phyloP scores from a whole-genome alignment of 2,329 filamentous ascomycete species.

The Chrysosporium keratinophilum region DNA sequence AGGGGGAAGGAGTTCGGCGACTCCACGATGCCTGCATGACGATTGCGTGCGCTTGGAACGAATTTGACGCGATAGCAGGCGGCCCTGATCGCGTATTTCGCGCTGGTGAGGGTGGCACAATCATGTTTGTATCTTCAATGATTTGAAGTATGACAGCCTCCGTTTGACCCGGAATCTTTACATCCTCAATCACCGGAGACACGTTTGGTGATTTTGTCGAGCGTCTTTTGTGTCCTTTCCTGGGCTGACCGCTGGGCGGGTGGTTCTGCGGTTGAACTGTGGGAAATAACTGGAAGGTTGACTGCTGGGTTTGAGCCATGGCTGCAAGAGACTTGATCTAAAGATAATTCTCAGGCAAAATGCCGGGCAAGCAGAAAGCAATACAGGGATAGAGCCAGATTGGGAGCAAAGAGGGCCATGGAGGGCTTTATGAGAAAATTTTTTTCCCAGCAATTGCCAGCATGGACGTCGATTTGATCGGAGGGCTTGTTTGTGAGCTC shows the following conservation, averaged over 20 bases:
- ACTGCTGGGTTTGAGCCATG: conserved; percentile 6
- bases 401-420: neutral
- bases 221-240: conserved; percentile 22
- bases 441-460: neutral
- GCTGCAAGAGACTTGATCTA: neutral
- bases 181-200: conserved; percentile 25
- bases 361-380: neutral
- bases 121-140: conserved; percentile 28
- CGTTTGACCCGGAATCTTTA: conserved; percentile 23
- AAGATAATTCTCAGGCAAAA: neutral
- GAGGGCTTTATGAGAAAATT: neutral
- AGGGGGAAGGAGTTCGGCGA: neutral
- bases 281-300: conserved; percentile 33
- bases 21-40: neutral
- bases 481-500: neutral
- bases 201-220: conserved; percentile 18
- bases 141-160: conserved; percentile 32
- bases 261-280: conserved; percentile 25
- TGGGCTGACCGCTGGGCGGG: conserved; percentile 23
- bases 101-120: conserved; percentile 22
- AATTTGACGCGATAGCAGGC: neutral
- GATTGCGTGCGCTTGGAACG: neutral
- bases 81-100: conserved; percentile 9
- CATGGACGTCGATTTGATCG: neutral
- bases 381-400: neutral